A percentile compares a stretch with the other conserved stretches of the same genome.
phyloP scores from a whole-genome alignment of 2,329 filamentous ascomycete species.

The Cytospora mali region DNA sequence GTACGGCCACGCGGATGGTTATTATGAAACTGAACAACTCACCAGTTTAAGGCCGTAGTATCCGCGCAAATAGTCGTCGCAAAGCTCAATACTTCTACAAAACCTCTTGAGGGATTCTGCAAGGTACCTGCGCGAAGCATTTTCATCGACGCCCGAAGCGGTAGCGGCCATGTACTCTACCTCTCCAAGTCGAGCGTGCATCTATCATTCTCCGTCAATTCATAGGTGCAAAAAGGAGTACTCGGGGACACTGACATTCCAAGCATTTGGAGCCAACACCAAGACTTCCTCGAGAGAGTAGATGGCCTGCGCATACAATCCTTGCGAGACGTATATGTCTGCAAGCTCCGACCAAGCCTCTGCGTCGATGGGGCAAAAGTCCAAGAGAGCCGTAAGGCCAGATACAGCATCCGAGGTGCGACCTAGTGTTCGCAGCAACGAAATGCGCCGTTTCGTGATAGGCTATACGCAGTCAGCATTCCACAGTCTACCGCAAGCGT shows the following conservation, averaged over 20 bases:
- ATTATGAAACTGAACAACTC: constrained; percentile 34
- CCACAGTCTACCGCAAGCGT: neutral
- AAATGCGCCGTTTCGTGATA: constrained; percentile 81
- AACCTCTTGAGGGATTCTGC: constrained; percentile 81
- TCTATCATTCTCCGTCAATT: constrained; percentile 48
- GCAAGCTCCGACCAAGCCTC: constrained; percentile 93
- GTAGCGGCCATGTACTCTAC: constrained; percentile 71
- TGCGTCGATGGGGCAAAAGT: constrained; percentile 83
- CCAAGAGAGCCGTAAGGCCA: constrained; percentile 73
- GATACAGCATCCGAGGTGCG: constrained; percentile 72
- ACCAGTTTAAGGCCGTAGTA: constrained; percentile 90
- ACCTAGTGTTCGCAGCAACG: constrained; percentile 75
- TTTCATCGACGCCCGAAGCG: constrained; percentile 40
- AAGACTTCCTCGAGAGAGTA: constrained; percentile 91
- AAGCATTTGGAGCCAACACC: constrained; percentile 84
- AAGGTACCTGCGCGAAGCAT: constrained; percentile 55
- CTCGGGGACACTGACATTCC: constrained; percentile 70
- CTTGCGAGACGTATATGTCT: constrained; percentile 81
- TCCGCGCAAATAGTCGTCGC: constrained; percentile 87
- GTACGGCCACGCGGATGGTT: constrained; percentile 20
- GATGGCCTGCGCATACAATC: constrained; percentile 78
- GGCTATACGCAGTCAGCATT: constrained; percentile 57
- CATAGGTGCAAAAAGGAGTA: constrained; percentile 32
- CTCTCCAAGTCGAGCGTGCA: constrained; percentile 87
- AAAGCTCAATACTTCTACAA: constrained; percentile 88